phyloP scores from a whole-genome alignment of 306 rosid species.

The Erythrophleum fordii region DNA sequence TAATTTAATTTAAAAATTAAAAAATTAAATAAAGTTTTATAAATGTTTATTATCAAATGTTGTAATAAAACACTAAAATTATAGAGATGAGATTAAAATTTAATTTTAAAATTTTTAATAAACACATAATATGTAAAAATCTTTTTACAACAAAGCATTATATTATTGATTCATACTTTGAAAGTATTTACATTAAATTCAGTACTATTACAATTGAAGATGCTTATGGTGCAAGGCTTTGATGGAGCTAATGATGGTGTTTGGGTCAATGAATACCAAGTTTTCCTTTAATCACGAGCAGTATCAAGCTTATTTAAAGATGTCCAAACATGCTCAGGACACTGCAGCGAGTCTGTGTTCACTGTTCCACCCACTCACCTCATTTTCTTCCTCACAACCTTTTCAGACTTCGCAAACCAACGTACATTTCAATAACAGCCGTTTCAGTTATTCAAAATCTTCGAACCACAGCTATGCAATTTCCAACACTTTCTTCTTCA shows the following conservation, averaged over 20 bases:
- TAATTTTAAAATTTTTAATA: too few relatives aligned
- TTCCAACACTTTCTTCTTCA: slow-evolving; percentile 30
- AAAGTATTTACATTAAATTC: too few relatives aligned
- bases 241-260: not conserved
- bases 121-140: too few relatives aligned
- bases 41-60: not conserved
- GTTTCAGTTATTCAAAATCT: slow-evolving; percentile 44
- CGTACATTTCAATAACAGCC: slow-evolving; percentile 46
- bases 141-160: too few relatives aligned
- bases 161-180: too few relatives aligned
- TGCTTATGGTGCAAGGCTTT: not conserved
- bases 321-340: not conserved
- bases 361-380: not conserved
- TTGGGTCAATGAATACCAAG: not conserved
- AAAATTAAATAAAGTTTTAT: not conserved
- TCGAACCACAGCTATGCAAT: slow-evolving; percentile 35
- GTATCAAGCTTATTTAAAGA: not conserved
- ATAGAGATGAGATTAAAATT: too few relatives aligned
- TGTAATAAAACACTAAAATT: too few relatives aligned
- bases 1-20: not conserved
- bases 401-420: not conserved
- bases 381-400: not conserved
- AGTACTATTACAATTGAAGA: not conserved
- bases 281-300: not conserved
- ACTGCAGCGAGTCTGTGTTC: not conserved